These are phyloP conservation scores for Phytophthora nicotianae DNA, from an alignment of 352 stramenopile species.

Conservation along the genomic window DNA sequence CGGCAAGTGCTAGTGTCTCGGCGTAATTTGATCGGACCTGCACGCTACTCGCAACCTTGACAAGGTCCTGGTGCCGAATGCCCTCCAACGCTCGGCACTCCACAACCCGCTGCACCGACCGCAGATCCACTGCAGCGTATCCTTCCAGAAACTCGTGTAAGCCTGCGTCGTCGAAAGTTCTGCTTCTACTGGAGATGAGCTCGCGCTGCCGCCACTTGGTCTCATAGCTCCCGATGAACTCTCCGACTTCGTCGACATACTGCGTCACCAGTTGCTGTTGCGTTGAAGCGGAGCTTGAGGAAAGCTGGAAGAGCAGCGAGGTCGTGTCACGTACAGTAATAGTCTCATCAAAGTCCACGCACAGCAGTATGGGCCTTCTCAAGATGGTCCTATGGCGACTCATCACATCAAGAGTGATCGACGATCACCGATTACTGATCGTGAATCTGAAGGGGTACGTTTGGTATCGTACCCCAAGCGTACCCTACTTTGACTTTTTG, in stretches of 20 bases:
- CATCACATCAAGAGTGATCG: neutral
- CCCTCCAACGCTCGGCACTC: constrained; percentile 37
- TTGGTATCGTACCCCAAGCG: neutral
- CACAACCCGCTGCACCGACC: constrained; percentile 56
- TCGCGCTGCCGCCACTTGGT: constrained; percentile 15
- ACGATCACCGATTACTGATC: neutral
- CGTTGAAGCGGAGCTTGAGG: constrained; percentile 1
- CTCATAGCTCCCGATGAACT: constrained; percentile 23
- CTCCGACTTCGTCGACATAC: constrained; percentile 38
- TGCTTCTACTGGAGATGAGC: neutral
- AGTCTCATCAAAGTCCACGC: constrained; percentile 79
- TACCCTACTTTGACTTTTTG: constrained; percentile 3
- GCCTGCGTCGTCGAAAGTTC: constrained; percentile 38
- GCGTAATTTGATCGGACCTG: constrained; percentile 38
- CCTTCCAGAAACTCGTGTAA: constrained; percentile 49
- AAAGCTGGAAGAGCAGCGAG: constrained; percentile 52
- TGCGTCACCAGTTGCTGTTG: constrained; percentile 39
- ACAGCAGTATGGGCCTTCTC: constrained; percentile 44
- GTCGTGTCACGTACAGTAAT: constrained; percentile 67
- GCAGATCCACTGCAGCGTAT: constrained; percentile 51
- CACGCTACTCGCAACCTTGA: constrained; percentile 10
- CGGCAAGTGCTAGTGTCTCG: constrained; percentile 31
- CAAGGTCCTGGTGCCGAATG: constrained; percentile 29
- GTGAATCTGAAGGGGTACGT: neutral
- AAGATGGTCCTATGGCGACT: neutral